Evolutionary conservation across 1,139 yeast genomes (phyloP), one percentile per base, ranked within the genome.

Genomic region (Geotrichum carabidarum): DNA sequence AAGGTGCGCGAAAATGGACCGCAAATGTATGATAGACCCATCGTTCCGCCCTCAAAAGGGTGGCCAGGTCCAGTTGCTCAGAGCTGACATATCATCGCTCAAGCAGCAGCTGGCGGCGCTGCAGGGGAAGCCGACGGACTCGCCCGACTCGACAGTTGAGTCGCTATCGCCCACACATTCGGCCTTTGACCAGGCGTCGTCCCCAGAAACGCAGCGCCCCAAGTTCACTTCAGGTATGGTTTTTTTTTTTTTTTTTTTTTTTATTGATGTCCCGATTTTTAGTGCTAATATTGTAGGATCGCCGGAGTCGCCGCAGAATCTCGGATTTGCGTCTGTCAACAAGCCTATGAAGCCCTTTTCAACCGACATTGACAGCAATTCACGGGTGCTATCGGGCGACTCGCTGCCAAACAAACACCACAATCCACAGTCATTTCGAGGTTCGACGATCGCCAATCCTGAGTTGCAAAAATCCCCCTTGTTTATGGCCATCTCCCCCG

Each of bases 11-110:
- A 76, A 86, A 64, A 85, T 86, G 87, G 84, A 82, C 1, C 75
- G 90, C 44, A 79, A 78, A 58, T 90, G 97, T 73, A 91, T 86
- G 63, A 87, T 90, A 38, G 96, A 90, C 67, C 97, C 96, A 0
- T 84, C 84, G 62, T 90, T 89, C 69, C 78, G 91, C 64, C 96
- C 97, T 3, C 85, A 87, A 64, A 90, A 89, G 69, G 96, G 96
- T 0, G 85, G 93, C 1, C 96, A 89, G 69, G 84, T 90, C 43
- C 96, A 89, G 65, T 78, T 85, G 51, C 74, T 90, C 63, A 79
- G 90, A 62, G 87, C 86, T 63, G 97, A 90, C 63, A 88, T 90
- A 14, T 91, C 86, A 63, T 91, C 86, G 59, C 72, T 90, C 60
- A 82, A 86, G 60, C 78, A 86, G 36, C 88, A 88, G 71, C 84